phyloP scores from a whole-genome alignment of 352 stramenopile genomes.

The Globisporangium okanoganense region DNA sequence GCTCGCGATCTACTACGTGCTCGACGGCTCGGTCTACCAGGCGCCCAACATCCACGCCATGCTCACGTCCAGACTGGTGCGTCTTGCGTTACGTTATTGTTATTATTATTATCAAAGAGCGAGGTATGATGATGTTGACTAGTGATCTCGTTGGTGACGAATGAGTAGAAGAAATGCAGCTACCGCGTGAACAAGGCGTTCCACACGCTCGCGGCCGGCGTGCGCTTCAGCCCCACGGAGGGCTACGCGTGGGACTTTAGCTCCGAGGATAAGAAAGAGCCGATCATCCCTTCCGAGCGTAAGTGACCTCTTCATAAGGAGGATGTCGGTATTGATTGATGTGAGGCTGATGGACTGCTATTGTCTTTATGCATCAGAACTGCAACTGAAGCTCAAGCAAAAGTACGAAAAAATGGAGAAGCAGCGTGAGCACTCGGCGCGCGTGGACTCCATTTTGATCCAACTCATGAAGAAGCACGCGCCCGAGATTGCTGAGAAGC shows the following conservation, averaged over 20 bases:
- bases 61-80: slow-evolving; percentile 80
- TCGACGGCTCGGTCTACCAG: slow-evolving; percentile 86
- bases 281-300: slow-evolving; percentile 83
- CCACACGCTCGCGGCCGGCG: slow-evolving; percentile 59
- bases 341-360: not conserved
- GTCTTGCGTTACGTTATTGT: slow-evolving; percentile 8
- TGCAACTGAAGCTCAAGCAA: slow-evolving; percentile 85
- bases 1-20: slow-evolving; percentile 86
- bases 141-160: too few relatives aligned
- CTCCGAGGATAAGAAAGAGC: slow-evolving; percentile 79
- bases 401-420: slow-evolving; percentile 88
- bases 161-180: slow-evolving; percentile 78
- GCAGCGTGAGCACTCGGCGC: slow-evolving; percentile 77
- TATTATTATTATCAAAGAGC: too few relatives aligned
- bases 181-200: slow-evolving; percentile 85
- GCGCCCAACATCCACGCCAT: slow-evolving; percentile 87
- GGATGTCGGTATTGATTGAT: not conserved
- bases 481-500: slow-evolving; percentile 78
- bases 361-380: slow-evolving; percentile 27
- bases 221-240: slow-evolving; percentile 83
- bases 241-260: slow-evolving; percentile 88
- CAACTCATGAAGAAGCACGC: slow-evolving; percentile 85
- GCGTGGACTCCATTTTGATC: slow-evolving; percentile 79
- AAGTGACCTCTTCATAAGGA: slow-evolving; percentile 15
- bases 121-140: too few relatives aligned